Conservation (phyloP, 192 early-diverging fungal genomes). For the Mortierella hygrophila region DNA sequence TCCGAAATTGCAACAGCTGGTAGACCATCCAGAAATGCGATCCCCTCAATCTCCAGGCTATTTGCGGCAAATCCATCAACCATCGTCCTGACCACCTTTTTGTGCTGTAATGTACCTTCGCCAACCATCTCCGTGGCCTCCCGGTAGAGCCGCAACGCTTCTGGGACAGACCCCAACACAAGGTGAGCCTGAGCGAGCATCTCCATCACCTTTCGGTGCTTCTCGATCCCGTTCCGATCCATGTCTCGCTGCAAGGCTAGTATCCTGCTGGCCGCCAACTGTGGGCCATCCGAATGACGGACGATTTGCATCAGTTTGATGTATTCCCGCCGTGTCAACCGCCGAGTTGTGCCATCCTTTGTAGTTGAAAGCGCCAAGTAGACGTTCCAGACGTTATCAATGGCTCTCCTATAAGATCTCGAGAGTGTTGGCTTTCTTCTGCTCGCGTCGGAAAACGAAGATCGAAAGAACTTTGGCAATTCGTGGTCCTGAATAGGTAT, state of each 20-base stretch:
- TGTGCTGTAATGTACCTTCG: constrained; percentile 8
- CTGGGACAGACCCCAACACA: constrained; percentile 7
- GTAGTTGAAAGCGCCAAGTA: neutral
- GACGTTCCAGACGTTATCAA: constrained; percentile 13
- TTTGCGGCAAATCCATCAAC: constrained; percentile 26
- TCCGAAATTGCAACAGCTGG: neutral
- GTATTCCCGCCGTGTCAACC: constrained; percentile 25
- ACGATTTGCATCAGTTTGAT: constrained; percentile 31
- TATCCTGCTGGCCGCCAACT: constrained; percentile 11
- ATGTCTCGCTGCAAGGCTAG: constrained; percentile 10
- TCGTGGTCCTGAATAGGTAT: constrained; percentile 13
- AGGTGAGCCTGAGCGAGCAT: constrained; percentile 34
- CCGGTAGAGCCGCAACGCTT: constrained; percentile 8
- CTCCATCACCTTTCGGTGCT: constrained; percentile 20
- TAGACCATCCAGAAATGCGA: constrained; percentile 28
- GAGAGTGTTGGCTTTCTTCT: neutral
- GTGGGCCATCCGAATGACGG: constrained; percentile 5
- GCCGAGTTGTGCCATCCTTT: neutral
- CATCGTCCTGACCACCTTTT: constrained; percentile 14
- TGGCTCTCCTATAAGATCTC: neutral
- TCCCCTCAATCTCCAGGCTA: constrained; percentile 3
- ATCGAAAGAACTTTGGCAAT: constrained; percentile 4
- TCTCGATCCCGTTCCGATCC: neutral
- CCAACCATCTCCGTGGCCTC: neutral
- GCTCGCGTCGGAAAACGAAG: neutral